Evolutionary conservation across 129 eudicot species (phyloP), one percentile per base, ranked within the genome.

Genomic region (Glebionis coronaria): DNA sequence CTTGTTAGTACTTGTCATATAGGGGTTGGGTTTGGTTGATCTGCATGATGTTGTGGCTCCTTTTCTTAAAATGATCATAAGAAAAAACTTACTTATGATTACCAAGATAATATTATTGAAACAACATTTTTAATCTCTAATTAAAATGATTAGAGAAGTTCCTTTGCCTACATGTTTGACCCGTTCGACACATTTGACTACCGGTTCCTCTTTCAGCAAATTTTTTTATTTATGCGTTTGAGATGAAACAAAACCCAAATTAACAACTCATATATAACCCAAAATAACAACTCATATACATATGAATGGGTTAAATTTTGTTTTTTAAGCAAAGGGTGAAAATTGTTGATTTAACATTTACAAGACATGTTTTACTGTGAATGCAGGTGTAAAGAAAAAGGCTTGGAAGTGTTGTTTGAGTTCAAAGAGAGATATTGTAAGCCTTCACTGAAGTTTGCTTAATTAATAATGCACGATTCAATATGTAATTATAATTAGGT

Each of bases 351-450:
- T 20, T 64, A 23, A 54, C 27, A 35, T 19, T 27, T 63, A 42
- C 40, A 12, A 52, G 35, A 38, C 52, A 25, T 50, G 9, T 66
- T 27, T 23, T 4, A 16, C 5, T 71, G 68, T 21, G 68, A 58
- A 46, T 65, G 78, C 72, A 73, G 78, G 59, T 64, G 59, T 73
- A 65, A 64, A 40, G 75, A 25, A 65, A 16, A 3, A 47, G 9
- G 60, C 16, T 13, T 14, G 12, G 3, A 35, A 71, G 61, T 19
- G 21, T 31, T 62, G 21, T 25, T 65, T 14, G 72, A 57, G 51
- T 40, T 64, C 27, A 55, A 16, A 73, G 4, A 63, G 64, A 55
- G 71, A 12, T 56, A 54, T 44, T 25, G 50, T 14, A 52, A 53
- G 44, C 66, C 52, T 19, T 49, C 19, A 64, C 44, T 44, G 65